A percentile compares a stretch with the other conserved stretches of the same genome.
Evolutionary conservation across 345 rosid species (phyloP).

Genomic region (Luvunga scandens): DNA sequence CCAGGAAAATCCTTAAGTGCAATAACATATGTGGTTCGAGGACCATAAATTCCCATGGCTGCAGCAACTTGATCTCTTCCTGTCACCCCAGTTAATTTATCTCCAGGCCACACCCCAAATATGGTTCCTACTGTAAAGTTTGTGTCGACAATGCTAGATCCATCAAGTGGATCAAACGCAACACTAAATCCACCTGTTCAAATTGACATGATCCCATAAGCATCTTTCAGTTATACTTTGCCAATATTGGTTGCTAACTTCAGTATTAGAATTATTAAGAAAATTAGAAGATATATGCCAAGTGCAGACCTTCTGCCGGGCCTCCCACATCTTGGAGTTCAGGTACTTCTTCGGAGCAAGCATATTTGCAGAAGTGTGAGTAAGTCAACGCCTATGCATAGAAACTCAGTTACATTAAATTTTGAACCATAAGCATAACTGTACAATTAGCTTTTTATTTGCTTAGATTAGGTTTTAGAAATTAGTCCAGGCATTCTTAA

Average conservation of each 20-base stretch:
- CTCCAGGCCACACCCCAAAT: conserved; percentile 99
- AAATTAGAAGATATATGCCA: conserved; percentile 5
- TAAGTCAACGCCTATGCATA: conserved; percentile 65
- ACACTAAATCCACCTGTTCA: conserved; percentile 83
- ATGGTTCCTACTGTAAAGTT: conserved; percentile 92
- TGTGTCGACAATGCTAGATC: conserved; percentile 83
- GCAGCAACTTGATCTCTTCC: conserved; percentile 94
- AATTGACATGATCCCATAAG: conserved; percentile 1
- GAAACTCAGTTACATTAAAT: neutral
- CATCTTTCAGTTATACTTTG: neutral
- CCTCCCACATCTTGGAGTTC: conserved; percentile 99
- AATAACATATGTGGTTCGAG: conserved; percentile 85
- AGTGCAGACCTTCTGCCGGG: conserved; percentile 76
- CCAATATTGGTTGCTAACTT: neutral
- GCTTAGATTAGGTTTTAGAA: neutral
- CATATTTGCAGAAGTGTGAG: conserved; percentile 94
- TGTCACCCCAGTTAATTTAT: conserved; percentile 73
- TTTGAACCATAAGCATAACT: no score
- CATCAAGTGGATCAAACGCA: conserved; percentile 90
- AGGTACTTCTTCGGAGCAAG: conserved; percentile 96
- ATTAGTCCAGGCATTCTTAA: neutral
- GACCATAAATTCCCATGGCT: conserved; percentile 96
- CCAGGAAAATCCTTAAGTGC: conserved; percentile 85
- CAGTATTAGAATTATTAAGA: neutral
- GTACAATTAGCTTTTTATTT: neutral